Evolutionary conservation across 495 filamentous ascomycete species (phyloP).

Genomic region (Neurospora terricola): DNA sequence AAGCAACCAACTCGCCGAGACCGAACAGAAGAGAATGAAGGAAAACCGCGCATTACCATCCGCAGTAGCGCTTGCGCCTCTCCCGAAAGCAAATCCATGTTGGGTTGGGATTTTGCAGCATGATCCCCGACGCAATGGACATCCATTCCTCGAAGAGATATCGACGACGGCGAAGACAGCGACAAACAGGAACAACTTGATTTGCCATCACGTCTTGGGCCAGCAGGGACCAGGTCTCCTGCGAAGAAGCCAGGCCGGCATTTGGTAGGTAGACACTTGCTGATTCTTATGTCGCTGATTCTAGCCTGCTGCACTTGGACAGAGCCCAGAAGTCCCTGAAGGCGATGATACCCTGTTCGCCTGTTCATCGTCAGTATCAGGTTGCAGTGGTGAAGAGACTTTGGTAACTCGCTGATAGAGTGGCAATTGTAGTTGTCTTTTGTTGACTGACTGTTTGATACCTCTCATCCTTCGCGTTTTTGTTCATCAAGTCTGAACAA

Average conservation of each 20-base stretch:
- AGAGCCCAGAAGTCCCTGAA: background rate
- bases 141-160: background rate
- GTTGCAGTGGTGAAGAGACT: background rate
- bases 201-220: background rate
- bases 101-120: background rate
- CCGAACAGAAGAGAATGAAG: background rate
- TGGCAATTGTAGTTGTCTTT: background rate
- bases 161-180: background rate
- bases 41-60: slow-evolving; percentile 1
- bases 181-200: background rate
- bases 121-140: background rate
- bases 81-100: background rate
- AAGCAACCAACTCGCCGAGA: background rate
- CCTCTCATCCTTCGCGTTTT: background rate
- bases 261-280: background rate
- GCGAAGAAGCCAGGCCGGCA: background rate
- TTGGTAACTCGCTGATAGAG: background rate
- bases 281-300: background rate
- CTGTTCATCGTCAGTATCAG: background rate
- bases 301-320: background rate
- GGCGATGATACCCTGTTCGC: background rate
- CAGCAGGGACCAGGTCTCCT: background rate
- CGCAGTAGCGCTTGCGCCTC: background rate
- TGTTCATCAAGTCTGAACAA: background rate
- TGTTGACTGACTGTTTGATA: background rate